Base-by-base conservation (phyloP, 2,329 filamentous ascomycete genomes). In the Myriosclerotinia curreyana region DNA sequence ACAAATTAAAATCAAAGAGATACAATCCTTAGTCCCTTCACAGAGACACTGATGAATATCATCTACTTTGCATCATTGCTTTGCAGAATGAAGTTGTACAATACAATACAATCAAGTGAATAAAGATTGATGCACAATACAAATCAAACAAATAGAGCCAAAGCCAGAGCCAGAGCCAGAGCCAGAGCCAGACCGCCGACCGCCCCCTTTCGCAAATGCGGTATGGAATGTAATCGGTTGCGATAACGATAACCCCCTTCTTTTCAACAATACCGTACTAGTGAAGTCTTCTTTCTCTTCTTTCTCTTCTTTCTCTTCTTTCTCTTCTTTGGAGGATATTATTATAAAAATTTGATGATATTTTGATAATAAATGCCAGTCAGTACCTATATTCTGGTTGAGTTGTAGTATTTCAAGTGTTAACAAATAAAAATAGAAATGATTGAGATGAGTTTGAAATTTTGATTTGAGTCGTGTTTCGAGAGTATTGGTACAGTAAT, bases 21-120 rank as follows among this genome's bases (percentile, higher is more conserved):
- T 12, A 34, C 52, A 28, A 50, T 20, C 40, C 49, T 62, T 22
- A 20, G 51, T 38, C 60, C 51, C 60, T 54, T 56, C 48, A 49
- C 44, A 38, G 51, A 62, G 60, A 62, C 60, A 55, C 50, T 48
- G 31, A 28, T 48, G 31, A 28, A 58, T 58, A 59, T 59, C 61
- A 63, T 63, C 52, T 59, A 63, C 44, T 63, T 63, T 58, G 61
- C 61, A 69, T 68, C 48, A 63, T 65, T 66, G 64, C 66, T 50
- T n/a, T 60, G 59, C 66, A 60, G 60, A 56, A 38, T 50, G 31
- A 53, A 50, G 59, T 63, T 40, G 50, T 51, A 59, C 53, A 58
- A 58, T 58, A 59, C 55, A 58, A 31, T 31, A 31, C 28, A 31
- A 48, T 48, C 55, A 58, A 58, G 55, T 48, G 40, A 50, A 50